Base-by-base conservation (phyloP, 148 eudicot genomes). In the Fallopia convolvulus region DNA sequence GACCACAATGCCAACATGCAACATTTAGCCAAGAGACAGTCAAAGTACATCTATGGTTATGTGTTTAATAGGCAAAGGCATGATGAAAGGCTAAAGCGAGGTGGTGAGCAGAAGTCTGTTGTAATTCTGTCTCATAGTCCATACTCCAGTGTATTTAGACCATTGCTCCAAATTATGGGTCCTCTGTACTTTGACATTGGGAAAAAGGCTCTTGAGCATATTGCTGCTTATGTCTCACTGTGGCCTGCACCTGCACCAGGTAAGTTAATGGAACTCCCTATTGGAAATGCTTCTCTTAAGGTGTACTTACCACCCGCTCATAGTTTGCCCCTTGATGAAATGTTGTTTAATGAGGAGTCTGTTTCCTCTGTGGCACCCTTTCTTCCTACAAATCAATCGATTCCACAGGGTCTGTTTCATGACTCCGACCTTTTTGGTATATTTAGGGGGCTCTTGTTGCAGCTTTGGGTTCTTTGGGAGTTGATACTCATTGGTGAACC, bases 1-100 rank as follows among this genome's bases (percentile, higher is more conserved):
- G 79, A 77, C 12, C 79, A 75, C 79, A 52, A 42, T 17, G 74
- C 63, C 66, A 74, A 61, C 49, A 77, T 78, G 12, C 58, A 41
- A 33, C 79, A 48, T 9, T 78, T 77, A 56, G 76, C 75, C 32
- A 77, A 78, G 55, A 68, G 44, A 68, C 79, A 74, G 39, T 79
- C 86, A 5, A 79, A 77, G 47, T 89, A 80, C 84, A 85, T 95
- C 81, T 92, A 95, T 73, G 99, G 99, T 7, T 95, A 87, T 85
- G 99, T 92, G 61, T 95, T 95, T 66, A 95, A 95, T 81, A 92
- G 99, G 83, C 94, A 95, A 86, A 91, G 97, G 80, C 99, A 95
- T 56, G 99, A 95, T 74, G 99, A 95, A 84, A 91, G 90, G 88
- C 90, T 95, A 47, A 92, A 90, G 85, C 86, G 99, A 74, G 99